Evolutionary conservation across 108 stramenopile genomes (phyloP).

Genomic region (Nitzschia putrida): DNA sequence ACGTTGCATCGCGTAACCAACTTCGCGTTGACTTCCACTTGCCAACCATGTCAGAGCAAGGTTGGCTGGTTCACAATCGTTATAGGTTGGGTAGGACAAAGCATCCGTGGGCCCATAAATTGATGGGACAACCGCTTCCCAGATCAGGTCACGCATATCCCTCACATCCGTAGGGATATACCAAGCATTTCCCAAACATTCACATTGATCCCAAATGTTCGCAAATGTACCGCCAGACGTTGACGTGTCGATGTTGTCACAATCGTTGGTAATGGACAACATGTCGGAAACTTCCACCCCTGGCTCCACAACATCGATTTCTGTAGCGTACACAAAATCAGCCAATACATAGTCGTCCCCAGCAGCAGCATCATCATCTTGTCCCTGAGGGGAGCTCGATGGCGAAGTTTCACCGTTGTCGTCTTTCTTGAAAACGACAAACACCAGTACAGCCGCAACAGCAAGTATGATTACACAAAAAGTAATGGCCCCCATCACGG

Average conservation of each 20-base stretch:
- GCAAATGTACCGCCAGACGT: constrained; percentile 8
- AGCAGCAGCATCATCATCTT: neutral
- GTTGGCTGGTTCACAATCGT: constrained; percentile 42
- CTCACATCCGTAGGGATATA: constrained; percentile 34
- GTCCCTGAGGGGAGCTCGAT: neutral
- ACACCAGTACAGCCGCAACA: neutral
- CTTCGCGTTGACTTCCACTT: constrained; percentile 38
- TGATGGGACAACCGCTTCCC: constrained; percentile 22
- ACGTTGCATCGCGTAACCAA: constrained; percentile 38
- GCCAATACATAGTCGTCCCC: neutral
- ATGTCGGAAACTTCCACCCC: neutral
- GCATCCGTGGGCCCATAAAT: constrained; percentile 30
- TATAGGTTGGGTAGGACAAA: neutral
- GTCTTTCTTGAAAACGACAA: neutral
- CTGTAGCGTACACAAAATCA: neutral
- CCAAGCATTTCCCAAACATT: constrained; percentile 19
- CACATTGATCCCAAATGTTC: constrained; percentile 38
- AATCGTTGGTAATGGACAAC: neutral
- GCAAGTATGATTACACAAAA: neutral
- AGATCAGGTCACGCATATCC: constrained; percentile 18
- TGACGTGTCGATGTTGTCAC: constrained; percentile 2
- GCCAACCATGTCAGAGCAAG: constrained; percentile 41
- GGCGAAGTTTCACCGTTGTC: neutral
- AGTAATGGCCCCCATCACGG: neutral
- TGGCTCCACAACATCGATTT: neutral